These are phyloP conservation scores for Selaginella moellendorffii DNA, from an alignment of 75 land plant species.

Conservation along the genomic window DNA sequence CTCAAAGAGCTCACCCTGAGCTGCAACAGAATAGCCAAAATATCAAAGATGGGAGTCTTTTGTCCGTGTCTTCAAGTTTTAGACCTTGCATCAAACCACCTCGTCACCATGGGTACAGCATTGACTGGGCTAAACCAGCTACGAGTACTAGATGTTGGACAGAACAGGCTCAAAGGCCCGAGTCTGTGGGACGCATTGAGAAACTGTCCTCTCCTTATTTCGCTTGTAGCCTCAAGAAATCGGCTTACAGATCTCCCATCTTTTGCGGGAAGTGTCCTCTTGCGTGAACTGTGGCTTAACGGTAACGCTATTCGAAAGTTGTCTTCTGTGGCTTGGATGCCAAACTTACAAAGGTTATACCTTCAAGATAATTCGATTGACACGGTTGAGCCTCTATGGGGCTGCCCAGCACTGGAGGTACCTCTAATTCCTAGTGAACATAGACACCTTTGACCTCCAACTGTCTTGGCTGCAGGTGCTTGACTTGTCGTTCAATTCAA, in stretches of 20 bases:
- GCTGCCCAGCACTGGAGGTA: conserved; percentile 24
- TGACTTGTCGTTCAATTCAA: conserved; percentile 24
- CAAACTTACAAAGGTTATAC: conserved; percentile 24
- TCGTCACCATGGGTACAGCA: conserved; percentile 16
- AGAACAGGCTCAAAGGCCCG: conserved; percentile 22
- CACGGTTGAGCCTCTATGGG: conserved; percentile 17
- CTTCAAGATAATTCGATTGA: conserved; percentile 29
- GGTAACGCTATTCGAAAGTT: conserved; percentile 23
- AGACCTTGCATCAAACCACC: conserved; percentile 23
- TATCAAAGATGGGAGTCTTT: conserved; percentile 11
- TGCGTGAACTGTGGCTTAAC: conserved; percentile 31
- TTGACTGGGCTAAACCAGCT: conserved; percentile 15
- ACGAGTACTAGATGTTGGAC: conserved; percentile 23
- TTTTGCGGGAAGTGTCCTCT: conserved; percentile 21
- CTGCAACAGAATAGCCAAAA: conserved; percentile 14
- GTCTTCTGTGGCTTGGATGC: conserved; percentile 26
- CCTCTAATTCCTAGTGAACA: neutral
- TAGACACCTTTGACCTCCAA: too few species aligned
- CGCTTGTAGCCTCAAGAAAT: conserved; percentile 26
- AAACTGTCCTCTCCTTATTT: conserved; percentile 24
- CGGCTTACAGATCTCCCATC: conserved; percentile 24
- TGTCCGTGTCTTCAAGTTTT: conserved; percentile 25
- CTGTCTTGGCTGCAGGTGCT: conserved; percentile 17
- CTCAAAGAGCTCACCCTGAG: conserved; percentile 17
- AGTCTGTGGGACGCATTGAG: conserved; percentile 25